phyloP scores from a whole-genome alignment of 805 yeast genomes.

The Wickerhamomyces hampshirensis region DNA sequence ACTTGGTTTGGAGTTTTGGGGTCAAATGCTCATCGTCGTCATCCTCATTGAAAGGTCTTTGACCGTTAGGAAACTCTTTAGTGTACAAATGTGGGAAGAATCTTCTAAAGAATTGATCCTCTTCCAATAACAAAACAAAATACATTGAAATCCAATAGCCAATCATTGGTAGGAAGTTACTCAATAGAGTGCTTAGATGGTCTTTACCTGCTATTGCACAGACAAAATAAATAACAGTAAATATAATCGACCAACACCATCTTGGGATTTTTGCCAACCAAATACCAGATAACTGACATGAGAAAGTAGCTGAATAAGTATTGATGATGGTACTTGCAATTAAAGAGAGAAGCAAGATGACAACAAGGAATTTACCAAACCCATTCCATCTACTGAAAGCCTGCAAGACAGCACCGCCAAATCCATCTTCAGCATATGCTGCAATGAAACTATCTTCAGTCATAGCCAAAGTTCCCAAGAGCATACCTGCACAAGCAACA shows the following conservation, averaged over 20 bases:
- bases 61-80: constrained; percentile 33
- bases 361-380: constrained; percentile 70
- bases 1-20: constrained; percentile 33
- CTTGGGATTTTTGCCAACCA: constrained; percentile 61
- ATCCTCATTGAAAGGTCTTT: constrained; percentile 1
- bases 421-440: constrained; percentile 53
- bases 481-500: constrained; percentile 66
- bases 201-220: constrained; percentile 76
- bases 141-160: constrained; percentile 90
- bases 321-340: constrained; percentile 77
- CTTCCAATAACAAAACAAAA: constrained; percentile 61
- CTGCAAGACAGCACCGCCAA: constrained; percentile 68
- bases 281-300: constrained; percentile 58
- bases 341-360: constrained; percentile 67
- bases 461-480: constrained; percentile 61
- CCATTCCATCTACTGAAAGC: constrained; percentile 70
- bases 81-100: constrained; percentile 36
- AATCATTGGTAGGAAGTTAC: constrained; percentile 84
- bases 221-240: constrained; percentile 59
- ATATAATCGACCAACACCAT: constrained; percentile 65
- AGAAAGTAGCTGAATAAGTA: constrained; percentile 76
- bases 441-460: constrained; percentile 51
- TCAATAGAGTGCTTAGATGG: constrained; percentile 64
- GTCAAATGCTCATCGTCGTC: constrained; percentile 8
- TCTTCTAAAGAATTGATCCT: constrained; percentile 64